A percentile compares a stretch with the other conserved stretches of the same genome.
These are phyloP conservation scores for Leccinum brunneo-olivaceum DNA, from an alignment of 1,284 basidiomycete genomes.

Conservation along the genomic window DNA sequence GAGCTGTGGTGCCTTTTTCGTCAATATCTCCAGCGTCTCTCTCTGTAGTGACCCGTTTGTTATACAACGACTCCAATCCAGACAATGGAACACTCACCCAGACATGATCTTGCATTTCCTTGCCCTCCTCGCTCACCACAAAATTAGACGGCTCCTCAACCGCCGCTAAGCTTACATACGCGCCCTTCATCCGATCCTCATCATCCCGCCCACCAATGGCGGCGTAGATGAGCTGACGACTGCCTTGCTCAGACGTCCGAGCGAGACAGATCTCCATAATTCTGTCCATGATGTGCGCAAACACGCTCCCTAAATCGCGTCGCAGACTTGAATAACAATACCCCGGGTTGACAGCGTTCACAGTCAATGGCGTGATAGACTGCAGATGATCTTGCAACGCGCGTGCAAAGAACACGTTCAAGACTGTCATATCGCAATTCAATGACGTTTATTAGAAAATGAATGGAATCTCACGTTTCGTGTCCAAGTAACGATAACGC, in stretches of 20 bases:
- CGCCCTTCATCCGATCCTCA: slow-evolving; percentile 34
- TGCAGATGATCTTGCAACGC: slow-evolving; percentile 18
- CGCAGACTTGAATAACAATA: slow-evolving; percentile 41
- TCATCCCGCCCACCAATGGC: slow-evolving; percentile 21
- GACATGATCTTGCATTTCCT: slow-evolving; percentile 33
- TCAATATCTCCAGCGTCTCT: slow-evolving; percentile 30
- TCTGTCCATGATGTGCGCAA: slow-evolving; percentile 5
- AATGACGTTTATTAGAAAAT: not conserved
- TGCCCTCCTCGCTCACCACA: slow-evolving; percentile 37
- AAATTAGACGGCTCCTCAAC: slow-evolving; percentile 40
- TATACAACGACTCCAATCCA: too few species aligned
- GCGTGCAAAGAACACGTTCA: slow-evolving; percentile 26
- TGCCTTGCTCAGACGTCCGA: slow-evolving; percentile 30
- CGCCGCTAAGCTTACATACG: slow-evolving; percentile 26
- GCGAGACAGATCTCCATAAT: slow-evolving; percentile 16
- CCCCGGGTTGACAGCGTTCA: slow-evolving; percentile 41
- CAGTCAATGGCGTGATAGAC: slow-evolving; percentile 21
- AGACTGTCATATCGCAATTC: slow-evolving; percentile 7
- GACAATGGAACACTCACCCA: slow-evolving; percentile 32
- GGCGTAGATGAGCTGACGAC: slow-evolving; percentile 31
- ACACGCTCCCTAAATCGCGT: slow-evolving; percentile 14
- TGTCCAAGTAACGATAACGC: slow-evolving; percentile 10
- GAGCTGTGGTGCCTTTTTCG: slow-evolving; percentile 8
- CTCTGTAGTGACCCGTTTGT: slow-evolving; percentile 14
- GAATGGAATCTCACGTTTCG: slow-evolving; percentile 15